A percentile compares a stretch with the other conserved stretches of the same genome.
These are phyloP conservation scores for Leccinum subtestaceum DNA, from an alignment of 768 basidiomycete genomes.

Conservation along the genomic window DNA sequence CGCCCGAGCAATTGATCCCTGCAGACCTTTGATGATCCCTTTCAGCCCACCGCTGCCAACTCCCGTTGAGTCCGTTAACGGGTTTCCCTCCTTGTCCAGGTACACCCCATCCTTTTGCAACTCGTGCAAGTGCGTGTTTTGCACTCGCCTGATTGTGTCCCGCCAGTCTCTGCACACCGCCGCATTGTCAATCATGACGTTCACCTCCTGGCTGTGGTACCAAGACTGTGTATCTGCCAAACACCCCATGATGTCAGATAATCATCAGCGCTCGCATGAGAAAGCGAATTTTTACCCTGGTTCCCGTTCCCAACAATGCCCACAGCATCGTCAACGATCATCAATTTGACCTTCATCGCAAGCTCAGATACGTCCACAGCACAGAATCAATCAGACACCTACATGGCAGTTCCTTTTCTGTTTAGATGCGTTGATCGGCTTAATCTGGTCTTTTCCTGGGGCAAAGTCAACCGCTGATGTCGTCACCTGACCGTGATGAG, in stretches of 20 bases:
- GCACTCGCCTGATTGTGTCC: conserved; percentile 48
- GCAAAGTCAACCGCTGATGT: neutral
- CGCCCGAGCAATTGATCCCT: conserved; percentile 41
- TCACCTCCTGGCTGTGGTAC: conserved; percentile 72
- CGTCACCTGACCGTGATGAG: neutral
- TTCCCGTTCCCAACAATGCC: conserved; percentile 71
- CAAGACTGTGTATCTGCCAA: conserved; percentile 58
- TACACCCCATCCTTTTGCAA: conserved; percentile 53
- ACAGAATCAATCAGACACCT: conserved; percentile 12
- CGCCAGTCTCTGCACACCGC: conserved; percentile 54
- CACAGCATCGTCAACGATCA: conserved; percentile 61
- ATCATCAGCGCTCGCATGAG: neutral
- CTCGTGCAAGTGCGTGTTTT: conserved; percentile 53
- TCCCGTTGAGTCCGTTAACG: conserved; percentile 38
- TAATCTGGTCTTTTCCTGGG: conserved; percentile 57
- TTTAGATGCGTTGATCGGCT: conserved; percentile 60
- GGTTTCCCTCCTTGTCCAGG: conserved; percentile 47
- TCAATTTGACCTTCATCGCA: conserved; percentile 51
- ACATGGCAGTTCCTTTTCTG: conserved; percentile 73
- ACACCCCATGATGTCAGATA: conserved; percentile 1
- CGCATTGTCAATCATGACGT: conserved; percentile 60
- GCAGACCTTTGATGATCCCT: conserved; percentile 42
- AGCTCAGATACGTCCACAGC: neutral
- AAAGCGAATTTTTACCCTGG: conserved; percentile 39
- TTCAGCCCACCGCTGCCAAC: conserved; percentile 38